Conservation (phyloP, 2,329 filamentous ascomycete genomes). For the Alternaria dauci region DNA sequence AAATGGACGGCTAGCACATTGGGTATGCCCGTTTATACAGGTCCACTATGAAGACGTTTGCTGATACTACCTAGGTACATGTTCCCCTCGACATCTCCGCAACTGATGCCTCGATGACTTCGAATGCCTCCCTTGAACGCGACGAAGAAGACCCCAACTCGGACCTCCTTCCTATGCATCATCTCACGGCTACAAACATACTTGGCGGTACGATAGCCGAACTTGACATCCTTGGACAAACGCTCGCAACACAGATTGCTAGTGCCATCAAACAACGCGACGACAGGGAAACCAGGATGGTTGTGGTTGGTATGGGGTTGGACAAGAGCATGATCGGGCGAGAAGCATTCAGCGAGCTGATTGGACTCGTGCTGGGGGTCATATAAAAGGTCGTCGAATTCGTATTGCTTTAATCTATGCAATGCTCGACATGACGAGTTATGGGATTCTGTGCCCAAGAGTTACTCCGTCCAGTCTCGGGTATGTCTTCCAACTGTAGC, state of each 20-base stretch:
- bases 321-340: constrained; percentile 61
- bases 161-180: constrained; percentile 75
- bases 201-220: constrained; percentile 82
- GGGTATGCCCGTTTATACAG: constrained; percentile 66
- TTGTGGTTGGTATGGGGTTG: constrained; percentile 67
- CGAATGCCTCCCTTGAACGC: constrained; percentile 54
- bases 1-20: constrained; percentile 85
- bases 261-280: constrained; percentile 77
- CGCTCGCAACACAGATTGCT: constrained; percentile 88
- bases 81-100: constrained; percentile 77
- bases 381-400: constrained; percentile 31
- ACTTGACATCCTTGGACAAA: constrained; percentile 83
- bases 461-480: not conserved
- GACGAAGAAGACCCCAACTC: constrained; percentile 50
- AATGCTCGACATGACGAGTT: constrained; percentile 4
- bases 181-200: constrained; percentile 86
- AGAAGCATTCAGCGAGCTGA: constrained; percentile 54
- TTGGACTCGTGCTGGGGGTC: constrained; percentile 53
- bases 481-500: constrained; percentile 11
- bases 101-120: constrained; percentile 67
- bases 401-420: not conserved
- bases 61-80: constrained; percentile 66
- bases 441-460: not conserved
- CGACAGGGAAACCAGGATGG: constrained; percentile 66
- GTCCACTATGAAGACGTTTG: constrained; percentile 1